Evolutionary conservation across 768 basidiomycete species (phyloP), one percentile per base, ranked within the genome.

Genomic region (Chlorophyllum brunneum): DNA sequence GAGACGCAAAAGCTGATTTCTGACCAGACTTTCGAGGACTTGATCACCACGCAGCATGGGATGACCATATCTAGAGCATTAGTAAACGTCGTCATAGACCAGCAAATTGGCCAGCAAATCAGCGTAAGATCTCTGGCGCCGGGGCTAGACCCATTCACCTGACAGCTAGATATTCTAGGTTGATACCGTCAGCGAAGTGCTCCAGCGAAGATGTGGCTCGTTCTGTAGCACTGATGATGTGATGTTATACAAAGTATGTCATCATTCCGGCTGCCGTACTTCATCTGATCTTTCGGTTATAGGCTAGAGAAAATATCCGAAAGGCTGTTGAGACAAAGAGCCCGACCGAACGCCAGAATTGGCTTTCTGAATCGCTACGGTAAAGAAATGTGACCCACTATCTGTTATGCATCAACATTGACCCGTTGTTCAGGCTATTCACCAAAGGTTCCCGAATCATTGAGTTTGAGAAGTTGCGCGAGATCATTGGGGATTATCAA

Each of bases 151-250:
- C n/a, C 11, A 11, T 48, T 30, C 27, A 23, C 20, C 46, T 55
- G 34, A 56, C 46, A 55, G 46, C 58, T n/a, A 11, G 52, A 53
- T 29, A 48, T 40, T 54, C 24, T 54, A 95, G 94, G 91, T 99
- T 57, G 97, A 99, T 67, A 90, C 93, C 5, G 90, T 99, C 66
- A 95, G 92, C 64, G 94, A 98, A 61, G 84, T 94, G 37, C 70
- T 99, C 33, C 95, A 98, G 63, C 85, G 90, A 61, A 79, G 93
- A 65, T 99, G 97, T 59, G 95, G 95, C 2, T 92, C 94, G 11
- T 98, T 98, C 79, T 98, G 94, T 68, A 95, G 95, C 59, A 87
- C 95, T 2, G 97, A 98, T 63, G 97, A 99, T 69, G 97, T 99
- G 38, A 90, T 97, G 79, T 69, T 97, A 24, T 98, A 98, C 74